These are phyloP conservation scores for Triticum dicoccoides DNA, from an alignment of 176 grass and related monocot species.

Conservation along the genomic window DNA sequence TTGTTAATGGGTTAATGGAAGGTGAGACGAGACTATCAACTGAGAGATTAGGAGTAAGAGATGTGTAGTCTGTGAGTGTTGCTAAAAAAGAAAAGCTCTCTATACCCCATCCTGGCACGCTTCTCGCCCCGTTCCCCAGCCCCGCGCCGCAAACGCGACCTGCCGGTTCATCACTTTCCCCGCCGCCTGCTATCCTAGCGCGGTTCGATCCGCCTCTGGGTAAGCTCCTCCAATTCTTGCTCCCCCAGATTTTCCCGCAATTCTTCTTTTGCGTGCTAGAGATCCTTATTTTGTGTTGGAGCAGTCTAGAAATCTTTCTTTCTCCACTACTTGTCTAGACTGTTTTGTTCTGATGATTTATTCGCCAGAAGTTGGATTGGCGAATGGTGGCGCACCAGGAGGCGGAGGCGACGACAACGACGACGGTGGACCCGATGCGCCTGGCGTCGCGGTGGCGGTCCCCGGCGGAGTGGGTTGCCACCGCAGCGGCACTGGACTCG, in stretches of 20 bases:
- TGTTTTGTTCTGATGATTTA: background rate
- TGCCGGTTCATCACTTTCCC: background rate
- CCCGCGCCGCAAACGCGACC: background rate
- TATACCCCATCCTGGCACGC: background rate
- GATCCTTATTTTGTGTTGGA: background rate
- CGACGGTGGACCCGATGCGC: conserved; percentile 47
- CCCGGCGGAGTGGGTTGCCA: conserved; percentile 50
- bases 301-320: background rate
- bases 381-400: conserved; percentile 55
- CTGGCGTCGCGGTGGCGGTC: conserved; percentile 75
- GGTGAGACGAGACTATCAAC: too few relatives aligned
- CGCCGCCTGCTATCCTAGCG: background rate
- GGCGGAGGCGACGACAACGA: conserved; percentile 3
- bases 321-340: background rate
- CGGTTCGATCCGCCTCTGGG: conserved; percentile 16
- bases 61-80: too few relatives aligned
- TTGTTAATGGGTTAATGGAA: too few relatives aligned
- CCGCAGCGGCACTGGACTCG: conserved; percentile 53
- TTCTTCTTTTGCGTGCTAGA: background rate
- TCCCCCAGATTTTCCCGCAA: background rate
- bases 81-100: too few relatives aligned
- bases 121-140: background rate
- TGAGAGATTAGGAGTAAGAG: too few relatives aligned
- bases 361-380: conserved; percentile 5
- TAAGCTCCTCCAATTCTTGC: conserved; percentile 6